Evolutionary conservation across 805 yeast species (phyloP), one percentile per base, ranked within the genome.

Genomic region (Wickerhamiella allomyrinae): DNA sequence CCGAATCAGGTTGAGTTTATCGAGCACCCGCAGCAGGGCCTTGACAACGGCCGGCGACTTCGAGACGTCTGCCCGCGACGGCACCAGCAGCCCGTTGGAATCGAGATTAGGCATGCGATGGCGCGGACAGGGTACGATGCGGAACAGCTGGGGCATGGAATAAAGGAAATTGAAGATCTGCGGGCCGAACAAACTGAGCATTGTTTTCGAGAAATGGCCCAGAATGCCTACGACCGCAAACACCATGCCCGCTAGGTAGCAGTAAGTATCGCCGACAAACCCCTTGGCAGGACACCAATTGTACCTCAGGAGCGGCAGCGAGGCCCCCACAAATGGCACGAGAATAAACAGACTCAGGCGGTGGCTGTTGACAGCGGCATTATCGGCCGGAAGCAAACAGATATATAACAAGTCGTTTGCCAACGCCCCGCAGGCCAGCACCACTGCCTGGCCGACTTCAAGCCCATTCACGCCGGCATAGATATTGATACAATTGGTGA

Each of bases 221-320:
- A 84, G 69, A 27, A 91, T 91, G 1, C 96, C 97, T 23, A 84
- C 95, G 21, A 87, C 91, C 0, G 97, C 98, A 61, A 91, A 86
- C 1, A 91, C 94, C 98, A 91, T 91, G 3, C 99, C 99, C 20
- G 95, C 85, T 60, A 91, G 87, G 62, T 91, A 91, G 63, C 99
- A 91, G 66, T 81, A 91, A 0, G 98, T 89, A 58, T 91, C 99
- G 23, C 99, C 99, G 7, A 91, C 99, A 63, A 91, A 91, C 1
- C 85, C 97, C 43, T 64, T 64, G 0, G 98, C 85, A 0, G 98
- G 98, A 66, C 69, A 91, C 79, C 87, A 81, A 58, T 91, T 91
- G 66, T 69, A 79, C 51, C 73, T 74, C 51, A 82, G 71, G 42
- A 91, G 63, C 0, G 82, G 94, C 1, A 78, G 47, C 0, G 94